These are phyloP conservation scores for Tylopilus vinaceipallidus DNA, from an alignment of 768 basidiomycete genomes.

Conservation along the genomic window DNA sequence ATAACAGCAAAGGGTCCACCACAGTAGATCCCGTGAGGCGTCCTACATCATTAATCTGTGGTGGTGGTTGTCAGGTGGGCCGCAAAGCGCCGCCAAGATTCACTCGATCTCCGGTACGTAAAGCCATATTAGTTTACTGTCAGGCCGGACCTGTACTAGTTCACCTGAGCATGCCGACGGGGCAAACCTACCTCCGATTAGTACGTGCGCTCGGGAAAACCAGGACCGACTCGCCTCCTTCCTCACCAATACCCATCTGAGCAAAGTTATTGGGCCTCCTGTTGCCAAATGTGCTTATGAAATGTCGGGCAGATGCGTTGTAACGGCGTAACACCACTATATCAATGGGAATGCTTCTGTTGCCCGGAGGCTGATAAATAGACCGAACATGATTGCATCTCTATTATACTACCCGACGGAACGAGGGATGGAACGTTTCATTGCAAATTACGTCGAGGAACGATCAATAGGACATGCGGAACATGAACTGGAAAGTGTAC, in stretches of 20 bases:
- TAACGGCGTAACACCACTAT: conserved; percentile 11
- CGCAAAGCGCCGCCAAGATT: not conserved
- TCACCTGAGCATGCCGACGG: not conserved
- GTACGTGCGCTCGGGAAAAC: too few species aligned
- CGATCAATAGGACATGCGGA: conserved; percentile 51
- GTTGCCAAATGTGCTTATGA: not conserved
- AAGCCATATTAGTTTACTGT: conserved; percentile 1
- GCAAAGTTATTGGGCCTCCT: not conserved
- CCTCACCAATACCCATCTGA: not conserved
- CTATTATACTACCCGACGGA: conserved; percentile 3
- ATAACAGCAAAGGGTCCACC: not conserved
- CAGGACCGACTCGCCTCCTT: not conserved
- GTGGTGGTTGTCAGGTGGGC: not conserved
- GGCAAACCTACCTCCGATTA: not conserved
- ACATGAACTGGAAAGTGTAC: conserved; percentile 98
- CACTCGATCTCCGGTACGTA: conserved; percentile 2
- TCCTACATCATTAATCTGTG: conserved; percentile 2
- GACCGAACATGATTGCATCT: not conserved
- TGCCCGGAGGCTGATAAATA: not conserved
- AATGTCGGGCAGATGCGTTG: not conserved
- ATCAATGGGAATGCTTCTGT: not conserved
- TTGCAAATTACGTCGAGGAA: conserved; percentile 9
- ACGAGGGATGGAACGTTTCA: not conserved
- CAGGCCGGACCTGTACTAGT: not conserved
- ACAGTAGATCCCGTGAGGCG: conserved; percentile 6